These are phyloP conservation scores for Acidiella bohemica DNA, from an alignment of 495 filamentous ascomycete genomes.

Conservation along the genomic window DNA sequence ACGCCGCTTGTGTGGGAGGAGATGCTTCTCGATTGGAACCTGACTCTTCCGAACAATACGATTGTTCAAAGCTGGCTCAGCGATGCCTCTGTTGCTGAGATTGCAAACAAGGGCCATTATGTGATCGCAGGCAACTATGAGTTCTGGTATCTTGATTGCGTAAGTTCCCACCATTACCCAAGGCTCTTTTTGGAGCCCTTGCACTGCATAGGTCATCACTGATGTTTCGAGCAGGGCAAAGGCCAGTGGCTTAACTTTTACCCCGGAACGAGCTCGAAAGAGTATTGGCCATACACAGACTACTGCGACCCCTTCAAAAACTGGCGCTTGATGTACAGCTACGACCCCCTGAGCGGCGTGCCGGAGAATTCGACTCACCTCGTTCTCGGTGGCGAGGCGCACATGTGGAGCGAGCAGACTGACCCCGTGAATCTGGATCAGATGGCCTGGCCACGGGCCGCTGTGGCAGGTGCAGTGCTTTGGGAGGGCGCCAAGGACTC, in stretches of 20 bases:
- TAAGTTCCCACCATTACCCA: too few relatives aligned
- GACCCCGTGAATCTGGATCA: constrained; percentile 54
- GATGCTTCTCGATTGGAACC: constrained; percentile 59
- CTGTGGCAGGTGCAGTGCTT: constrained; percentile 58
- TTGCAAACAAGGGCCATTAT: constrained; percentile 48
- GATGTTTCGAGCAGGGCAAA: too few relatives aligned
- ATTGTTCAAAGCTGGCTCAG: constrained; percentile 65
- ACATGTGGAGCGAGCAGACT: constrained; percentile 67
- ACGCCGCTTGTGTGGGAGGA: constrained; percentile 73
- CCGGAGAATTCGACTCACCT: constrained; percentile 42
- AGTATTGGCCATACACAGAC: constrained; percentile 55
- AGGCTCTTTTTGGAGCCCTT: constrained; percentile 17
- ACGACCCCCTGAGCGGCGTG: constrained; percentile 53
- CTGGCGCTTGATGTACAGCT: constrained; percentile 67
- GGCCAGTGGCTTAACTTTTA: constrained; percentile 62
- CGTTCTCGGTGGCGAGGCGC: constrained; percentile 64
- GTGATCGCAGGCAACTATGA: constrained; percentile 63
- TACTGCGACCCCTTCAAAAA: constrained; percentile 62
- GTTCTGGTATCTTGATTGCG: constrained; percentile 37
- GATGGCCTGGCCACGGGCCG: constrained; percentile 60
- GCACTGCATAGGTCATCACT: constrained; percentile 25
- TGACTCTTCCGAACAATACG: constrained; percentile 47
- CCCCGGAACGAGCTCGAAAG: constrained; percentile 28
- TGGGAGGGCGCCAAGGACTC: constrained; percentile 56
- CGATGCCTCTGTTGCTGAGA: constrained; percentile 38